Evolutionary conservation across 352 stramenopile genomes (phyloP).

Genomic region (Phytophthora foliorum): DNA sequence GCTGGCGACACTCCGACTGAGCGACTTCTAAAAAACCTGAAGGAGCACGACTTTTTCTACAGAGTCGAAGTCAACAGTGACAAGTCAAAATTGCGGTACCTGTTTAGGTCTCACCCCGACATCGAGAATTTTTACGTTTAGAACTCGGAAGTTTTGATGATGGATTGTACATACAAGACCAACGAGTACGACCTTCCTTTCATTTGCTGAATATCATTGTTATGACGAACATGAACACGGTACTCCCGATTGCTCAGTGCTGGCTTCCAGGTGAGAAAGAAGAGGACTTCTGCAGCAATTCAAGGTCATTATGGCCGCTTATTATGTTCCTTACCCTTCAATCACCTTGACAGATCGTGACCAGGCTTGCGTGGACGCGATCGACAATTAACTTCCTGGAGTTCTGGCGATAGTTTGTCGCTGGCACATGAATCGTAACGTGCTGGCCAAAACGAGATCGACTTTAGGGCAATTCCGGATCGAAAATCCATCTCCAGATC

Average conservation of each 20-base stretch:
- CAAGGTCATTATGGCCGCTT: not conserved
- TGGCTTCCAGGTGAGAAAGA: not conserved
- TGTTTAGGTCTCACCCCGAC: slow-evolving; percentile 5
- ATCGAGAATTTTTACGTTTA: not conserved
- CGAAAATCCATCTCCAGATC: slow-evolving; percentile 3
- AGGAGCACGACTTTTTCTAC: not conserved
- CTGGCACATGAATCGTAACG: slow-evolving; percentile 33
- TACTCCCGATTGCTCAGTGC: slow-evolving; percentile 10
- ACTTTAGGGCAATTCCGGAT: slow-evolving; percentile 14
- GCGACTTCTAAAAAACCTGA: not conserved
- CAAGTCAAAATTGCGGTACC: not conserved
- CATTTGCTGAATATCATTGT: slow-evolving; percentile 19
- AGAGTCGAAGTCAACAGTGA: not conserved
- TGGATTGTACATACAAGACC: slow-evolving; percentile 11
- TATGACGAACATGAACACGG: slow-evolving; percentile 21
- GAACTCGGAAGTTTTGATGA: slow-evolving; percentile 4
- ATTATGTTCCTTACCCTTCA: not conserved
- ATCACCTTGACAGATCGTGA: slow-evolving; percentile 19
- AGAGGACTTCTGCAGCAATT: not conserved
- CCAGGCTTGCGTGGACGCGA: slow-evolving; percentile 19
- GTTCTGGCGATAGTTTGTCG: slow-evolving; percentile 8
- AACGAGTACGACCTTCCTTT: slow-evolving; percentile 12
- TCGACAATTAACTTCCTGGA: slow-evolving; percentile 2
- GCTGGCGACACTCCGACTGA: not conserved
- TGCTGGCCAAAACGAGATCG: slow-evolving; percentile 1